Evolutionary conservation across 192 early-diverging fungal genomes (phyloP).

Genomic region (Podila epigama): DNA sequence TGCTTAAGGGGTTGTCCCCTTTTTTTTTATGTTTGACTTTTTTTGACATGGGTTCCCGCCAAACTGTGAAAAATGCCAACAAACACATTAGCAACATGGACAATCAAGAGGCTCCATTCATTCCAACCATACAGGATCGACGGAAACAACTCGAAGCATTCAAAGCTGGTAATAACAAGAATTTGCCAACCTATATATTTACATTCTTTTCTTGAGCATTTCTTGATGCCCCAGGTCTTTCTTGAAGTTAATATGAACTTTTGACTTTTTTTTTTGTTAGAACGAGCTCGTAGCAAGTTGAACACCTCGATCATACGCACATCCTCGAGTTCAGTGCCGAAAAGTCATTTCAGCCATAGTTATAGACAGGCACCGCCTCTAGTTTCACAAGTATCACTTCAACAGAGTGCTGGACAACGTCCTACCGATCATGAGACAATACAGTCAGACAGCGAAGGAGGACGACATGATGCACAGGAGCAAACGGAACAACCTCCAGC

Average conservation of each 20-base stretch:
- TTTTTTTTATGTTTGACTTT: not conserved
- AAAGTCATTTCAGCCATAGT: no score
- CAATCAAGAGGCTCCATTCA: not conserved
- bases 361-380: no score
- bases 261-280: not conserved
- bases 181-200: not conserved
- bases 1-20: not conserved
- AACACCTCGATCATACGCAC: no score
- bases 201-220: not conserved
- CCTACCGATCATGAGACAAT: no score
- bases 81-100: not conserved
- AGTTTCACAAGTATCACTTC: no score
- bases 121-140: constrained; percentile 33
- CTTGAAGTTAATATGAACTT: not conserved
- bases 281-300: constrained; percentile 23
- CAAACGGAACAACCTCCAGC: not conserved
- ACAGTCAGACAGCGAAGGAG: no score
- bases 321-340: no score
- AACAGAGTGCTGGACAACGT: no score
- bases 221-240: not conserved
- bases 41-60: not conserved
- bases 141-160: constrained; percentile 28
- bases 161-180: constrained; percentile 21
- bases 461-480: no score
- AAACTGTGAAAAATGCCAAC: not conserved